Conservation (phyloP, 202 grass and related monocot species). For the Setaria viridis region DNA sequence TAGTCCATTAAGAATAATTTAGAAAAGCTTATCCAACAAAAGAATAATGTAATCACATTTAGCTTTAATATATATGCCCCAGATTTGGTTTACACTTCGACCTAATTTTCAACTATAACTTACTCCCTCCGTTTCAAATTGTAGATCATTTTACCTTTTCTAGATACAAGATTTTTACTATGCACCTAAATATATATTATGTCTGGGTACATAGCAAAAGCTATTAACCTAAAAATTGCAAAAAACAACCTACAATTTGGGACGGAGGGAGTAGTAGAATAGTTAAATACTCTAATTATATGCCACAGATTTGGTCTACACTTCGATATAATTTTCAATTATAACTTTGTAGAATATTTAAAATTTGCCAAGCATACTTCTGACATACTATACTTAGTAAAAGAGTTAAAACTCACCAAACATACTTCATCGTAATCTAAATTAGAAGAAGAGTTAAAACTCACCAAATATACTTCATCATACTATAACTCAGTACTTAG, state of each 20-base stretch:
- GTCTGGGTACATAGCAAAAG: too few relatives aligned
- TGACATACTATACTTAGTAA: not conserved
- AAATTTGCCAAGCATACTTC: conserved; percentile 35
- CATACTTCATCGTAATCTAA: not conserved
- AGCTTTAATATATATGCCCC: too few relatives aligned
- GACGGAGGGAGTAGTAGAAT: too few relatives aligned
- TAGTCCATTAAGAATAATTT: not conserved
- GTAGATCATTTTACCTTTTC: too few relatives aligned
- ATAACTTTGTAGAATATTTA: not conserved
- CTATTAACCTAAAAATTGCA: too few relatives aligned
- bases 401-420: conserved; percentile 8
- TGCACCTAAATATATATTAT: too few relatives aligned
- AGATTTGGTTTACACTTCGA: not conserved
- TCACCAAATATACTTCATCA: not conserved
- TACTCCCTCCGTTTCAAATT: too few relatives aligned
- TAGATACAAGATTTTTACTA: too few relatives aligned
- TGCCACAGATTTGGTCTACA: not conserved
- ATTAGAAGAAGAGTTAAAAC: not conserved
- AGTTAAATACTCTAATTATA: not conserved
- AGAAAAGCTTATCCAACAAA: not conserved
- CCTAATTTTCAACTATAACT: not conserved
- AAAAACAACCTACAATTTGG: too few relatives aligned
- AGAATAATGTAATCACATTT: not conserved
- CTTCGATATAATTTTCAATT: not conserved
- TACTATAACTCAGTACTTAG: not conserved